Percentiles rank a stretch among this genome's conserved stretches.
Evolutionary conservation across 306 rosid species (phyloP).

Genomic region (Dalbergia cochinchinensis): DNA sequence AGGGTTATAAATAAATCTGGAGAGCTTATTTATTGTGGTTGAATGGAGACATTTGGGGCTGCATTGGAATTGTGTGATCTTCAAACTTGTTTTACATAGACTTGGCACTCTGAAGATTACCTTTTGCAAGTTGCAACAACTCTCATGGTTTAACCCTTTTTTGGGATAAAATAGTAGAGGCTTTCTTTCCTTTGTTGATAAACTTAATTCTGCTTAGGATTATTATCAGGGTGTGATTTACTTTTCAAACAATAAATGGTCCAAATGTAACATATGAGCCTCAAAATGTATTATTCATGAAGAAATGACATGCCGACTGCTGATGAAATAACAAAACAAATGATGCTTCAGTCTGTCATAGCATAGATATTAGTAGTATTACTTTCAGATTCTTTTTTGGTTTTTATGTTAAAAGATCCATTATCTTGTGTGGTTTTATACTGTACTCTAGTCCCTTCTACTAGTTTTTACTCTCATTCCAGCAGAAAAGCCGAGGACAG

Average conservation of each 20-base stretch:
- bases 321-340: background rate
- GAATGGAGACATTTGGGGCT: background rate
- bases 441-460: conserved; percentile 11
- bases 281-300: conserved; percentile 18
- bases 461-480: conserved; percentile 28
- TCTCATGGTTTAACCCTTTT: background rate
- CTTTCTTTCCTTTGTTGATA: conserved; percentile 14
- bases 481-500: conserved; percentile 73
- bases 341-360: conserved; percentile 18
- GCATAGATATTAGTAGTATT: conserved; percentile 6
- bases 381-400: background rate
- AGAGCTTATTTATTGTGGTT: background rate
- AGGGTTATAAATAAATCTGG: background rate
- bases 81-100: background rate
- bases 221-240: conserved; percentile 18
- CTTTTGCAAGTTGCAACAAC: too few species aligned
- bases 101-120: too few species aligned
- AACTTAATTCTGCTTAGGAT: conserved; percentile 30
- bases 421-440: conserved; percentile 20
- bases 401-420: background rate
- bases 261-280: conserved; percentile 7
- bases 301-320: conserved; percentile 4
- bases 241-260: conserved; percentile 5
- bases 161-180: background rate
- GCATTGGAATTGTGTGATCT: background rate